These are phyloP conservation scores for Cyclocybe cylindracea DNA, from an alignment of 768 basidiomycete genomes.

Conservation along the genomic window DNA sequence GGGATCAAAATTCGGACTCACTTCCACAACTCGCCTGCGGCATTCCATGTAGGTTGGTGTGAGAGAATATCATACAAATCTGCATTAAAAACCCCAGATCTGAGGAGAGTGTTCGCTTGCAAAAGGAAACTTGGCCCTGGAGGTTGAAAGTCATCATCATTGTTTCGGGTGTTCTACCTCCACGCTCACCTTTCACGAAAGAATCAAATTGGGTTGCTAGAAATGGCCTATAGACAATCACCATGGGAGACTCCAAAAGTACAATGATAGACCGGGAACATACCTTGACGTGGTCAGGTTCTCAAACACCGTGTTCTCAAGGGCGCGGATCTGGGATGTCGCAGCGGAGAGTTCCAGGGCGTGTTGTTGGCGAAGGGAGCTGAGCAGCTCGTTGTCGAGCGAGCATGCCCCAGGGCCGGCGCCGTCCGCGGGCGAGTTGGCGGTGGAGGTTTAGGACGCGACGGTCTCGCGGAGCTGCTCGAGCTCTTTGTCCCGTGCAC, in stretches of 20 bases:
- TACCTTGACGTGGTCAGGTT: conserved; percentile 56
- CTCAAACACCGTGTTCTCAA: conserved; percentile 74
- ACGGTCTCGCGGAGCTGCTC: conserved; percentile 52
- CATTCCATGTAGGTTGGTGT: not conserved
- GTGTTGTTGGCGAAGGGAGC: conserved; percentile 72
- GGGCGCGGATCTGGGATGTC: conserved; percentile 74
- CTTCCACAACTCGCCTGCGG: conserved; percentile 71
- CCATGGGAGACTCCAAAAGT: not conserved
- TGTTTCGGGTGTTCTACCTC: not conserved
- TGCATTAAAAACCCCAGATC: conserved; percentile 60
- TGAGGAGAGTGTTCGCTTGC: conserved; percentile 41
- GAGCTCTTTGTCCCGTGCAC: conserved; percentile 66
- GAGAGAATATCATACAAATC: conserved; percentile 26
- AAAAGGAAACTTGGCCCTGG: conserved; percentile 23
- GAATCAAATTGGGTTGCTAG: conserved; percentile 50
- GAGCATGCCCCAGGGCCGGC: conserved; percentile 41
- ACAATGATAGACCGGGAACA: not conserved
- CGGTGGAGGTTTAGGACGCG: too few relatives aligned
- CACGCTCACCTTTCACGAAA: conserved; percentile 42
- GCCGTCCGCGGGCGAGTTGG: conserved; percentile 38
- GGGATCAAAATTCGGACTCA: conserved; percentile 23
- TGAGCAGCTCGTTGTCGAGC: conserved; percentile 74
- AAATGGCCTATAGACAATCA: conserved; percentile 31
- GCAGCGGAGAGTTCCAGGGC: conserved; percentile 78
- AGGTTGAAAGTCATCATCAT: not conserved